Percentiles rank a stretch among this genome's conserved stretches.
Evolutionary conservation across 192 early-diverging fungal species (phyloP).

Genomic region (Rhizophagus prolifer): DNA sequence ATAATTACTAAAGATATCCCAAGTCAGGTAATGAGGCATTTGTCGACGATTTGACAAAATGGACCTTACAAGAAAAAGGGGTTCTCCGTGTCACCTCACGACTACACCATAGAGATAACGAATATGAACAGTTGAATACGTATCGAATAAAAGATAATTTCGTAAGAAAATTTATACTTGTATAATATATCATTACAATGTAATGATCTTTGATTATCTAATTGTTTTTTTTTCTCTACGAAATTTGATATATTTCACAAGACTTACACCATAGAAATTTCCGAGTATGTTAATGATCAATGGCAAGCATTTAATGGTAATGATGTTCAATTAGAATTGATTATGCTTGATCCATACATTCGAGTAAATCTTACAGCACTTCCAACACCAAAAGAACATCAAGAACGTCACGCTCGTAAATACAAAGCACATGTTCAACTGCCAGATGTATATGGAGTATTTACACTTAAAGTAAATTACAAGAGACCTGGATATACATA

Average conservation of each 20-base stretch:
- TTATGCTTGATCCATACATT: conserved; percentile 98
- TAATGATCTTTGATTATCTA: not conserved
- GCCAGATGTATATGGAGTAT: conserved; percentile 97
- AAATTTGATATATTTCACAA: not conserved
- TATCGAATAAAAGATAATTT: conserved; percentile 95
- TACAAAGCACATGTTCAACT: conserved; percentile 55
- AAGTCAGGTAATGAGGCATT: conserved; percentile 74
- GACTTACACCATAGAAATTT: conserved; percentile 79
- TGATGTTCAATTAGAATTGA: conserved; percentile 88
- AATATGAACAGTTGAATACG: conserved; percentile 63
- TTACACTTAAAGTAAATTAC: conserved; percentile 95
- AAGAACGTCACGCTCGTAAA: conserved; percentile 37
- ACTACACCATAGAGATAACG: conserved; percentile 66
- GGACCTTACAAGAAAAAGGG: conserved; percentile 91
- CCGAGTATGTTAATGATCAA: conserved; percentile 71
- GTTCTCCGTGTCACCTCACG: conserved; percentile 73
- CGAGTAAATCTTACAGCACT: conserved; percentile 65
- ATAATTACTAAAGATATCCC: conserved; percentile 17
- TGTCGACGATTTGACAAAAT: conserved; percentile 71
- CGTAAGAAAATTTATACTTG: conserved; percentile 42
- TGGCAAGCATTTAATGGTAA: conserved; percentile 85
- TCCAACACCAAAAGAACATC: conserved; percentile 24
- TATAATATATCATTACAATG: not conserved
- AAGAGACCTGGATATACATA: conserved; percentile 80
- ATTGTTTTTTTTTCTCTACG: not conserved